These are phyloP conservation scores for Fraxinus ornus DNA, from an alignment of 305 asterid genomes.

Conservation along the genomic window DNA sequence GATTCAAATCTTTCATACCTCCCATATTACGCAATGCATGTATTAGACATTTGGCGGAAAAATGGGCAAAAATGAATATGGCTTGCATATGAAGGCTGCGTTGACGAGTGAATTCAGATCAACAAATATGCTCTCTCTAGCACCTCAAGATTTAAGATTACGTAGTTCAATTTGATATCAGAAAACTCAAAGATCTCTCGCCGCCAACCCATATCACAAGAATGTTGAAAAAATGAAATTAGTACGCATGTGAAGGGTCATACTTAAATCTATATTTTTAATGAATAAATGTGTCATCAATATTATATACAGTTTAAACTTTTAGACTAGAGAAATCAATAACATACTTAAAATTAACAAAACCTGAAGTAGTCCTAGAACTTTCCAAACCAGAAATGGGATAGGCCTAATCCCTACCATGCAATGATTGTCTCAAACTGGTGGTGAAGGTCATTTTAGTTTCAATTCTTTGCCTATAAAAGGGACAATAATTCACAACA, in stretches of 20 bases:
- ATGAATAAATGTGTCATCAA: neutral
- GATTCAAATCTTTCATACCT: neutral
- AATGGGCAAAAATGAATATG: neutral
- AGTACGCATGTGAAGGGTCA: neutral
- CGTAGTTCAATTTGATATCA: neutral
- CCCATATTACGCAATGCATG: neutral
- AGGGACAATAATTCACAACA: constrained; percentile 18
- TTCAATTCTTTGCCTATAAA: constrained; percentile 44
- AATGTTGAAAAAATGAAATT: no score
- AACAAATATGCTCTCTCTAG: neutral
- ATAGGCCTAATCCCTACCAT: constrained; percentile 48
- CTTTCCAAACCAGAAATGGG: constrained; percentile 41
- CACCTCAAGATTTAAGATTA: neutral
- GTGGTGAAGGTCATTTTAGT: constrained; percentile 39
- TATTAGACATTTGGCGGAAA: neutral
- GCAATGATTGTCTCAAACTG: constrained; percentile 34
- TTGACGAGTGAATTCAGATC: neutral
- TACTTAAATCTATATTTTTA: neutral
- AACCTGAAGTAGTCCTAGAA: constrained; percentile 36
- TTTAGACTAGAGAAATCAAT: neutral
- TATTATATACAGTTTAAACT: neutral
- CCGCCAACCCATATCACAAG: neutral
- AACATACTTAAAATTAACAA: neutral
- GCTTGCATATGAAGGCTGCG: neutral
- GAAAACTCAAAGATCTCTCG: neutral